Evolutionary conservation across 768 basidiomycete genomes (phyloP).

Genomic region (Boletellus ananas): DNA sequence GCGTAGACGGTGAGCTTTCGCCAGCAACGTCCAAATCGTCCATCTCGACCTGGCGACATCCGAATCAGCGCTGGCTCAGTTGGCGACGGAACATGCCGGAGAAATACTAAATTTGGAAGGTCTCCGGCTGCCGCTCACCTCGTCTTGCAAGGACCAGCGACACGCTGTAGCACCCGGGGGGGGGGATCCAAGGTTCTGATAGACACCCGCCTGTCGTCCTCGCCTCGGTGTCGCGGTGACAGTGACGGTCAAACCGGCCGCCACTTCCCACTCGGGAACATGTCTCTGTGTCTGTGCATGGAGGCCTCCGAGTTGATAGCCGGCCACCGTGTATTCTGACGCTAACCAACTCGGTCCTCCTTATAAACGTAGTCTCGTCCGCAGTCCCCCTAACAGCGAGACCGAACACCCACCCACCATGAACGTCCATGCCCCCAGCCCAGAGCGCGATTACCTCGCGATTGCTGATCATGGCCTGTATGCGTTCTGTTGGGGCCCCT

Average conservation of each 20-base stretch:
- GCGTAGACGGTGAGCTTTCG: slow-evolving; percentile 31
- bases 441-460: slow-evolving; percentile 63
- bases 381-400: neutral
- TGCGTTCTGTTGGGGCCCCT: slow-evolving; percentile 23
- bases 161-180: no score
- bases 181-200: no score
- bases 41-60: slow-evolving; percentile 22
- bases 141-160: neutral
- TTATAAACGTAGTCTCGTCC: neutral
- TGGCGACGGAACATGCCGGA: neutral
- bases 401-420: slow-evolving; percentile 11
- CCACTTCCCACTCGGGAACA: no score
- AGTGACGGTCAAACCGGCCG: no score
- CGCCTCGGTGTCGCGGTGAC: no score
- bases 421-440: slow-evolving; percentile 52
- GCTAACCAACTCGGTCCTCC: no score
- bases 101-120: slow-evolving; percentile 11
- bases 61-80: slow-evolving; percentile 6
- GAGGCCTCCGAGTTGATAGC: no score
- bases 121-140: neutral
- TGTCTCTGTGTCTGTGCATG: no score
- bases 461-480: slow-evolving; percentile 81
- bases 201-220: no score
- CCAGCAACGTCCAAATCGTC: slow-evolving; percentile 30
- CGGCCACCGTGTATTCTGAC: no score